A percentile compares a stretch with the other conserved stretches of the same genome.
Conservation (phyloP, 345 rosid genomes). For the Heritiera fomes region DNA sequence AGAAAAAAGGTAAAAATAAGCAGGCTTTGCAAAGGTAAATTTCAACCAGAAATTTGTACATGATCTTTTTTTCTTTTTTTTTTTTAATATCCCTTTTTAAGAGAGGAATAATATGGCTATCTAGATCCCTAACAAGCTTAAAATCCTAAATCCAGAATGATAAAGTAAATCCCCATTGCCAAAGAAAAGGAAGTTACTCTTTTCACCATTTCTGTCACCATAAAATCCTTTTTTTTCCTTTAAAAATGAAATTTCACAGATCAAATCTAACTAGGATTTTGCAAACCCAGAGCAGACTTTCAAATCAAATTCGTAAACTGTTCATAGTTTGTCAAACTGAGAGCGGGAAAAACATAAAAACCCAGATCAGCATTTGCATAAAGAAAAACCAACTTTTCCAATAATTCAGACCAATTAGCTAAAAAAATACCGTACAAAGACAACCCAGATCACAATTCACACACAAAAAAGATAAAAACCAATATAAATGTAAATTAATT, state of each 20-base stretch:
- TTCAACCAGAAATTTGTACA: background rate
- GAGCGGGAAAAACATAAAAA: background rate
- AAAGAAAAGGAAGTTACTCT: background rate
- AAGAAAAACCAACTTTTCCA: background rate
- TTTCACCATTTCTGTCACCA: background rate
- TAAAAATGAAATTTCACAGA: background rate
- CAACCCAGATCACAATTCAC: background rate
- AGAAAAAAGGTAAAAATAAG: background rate
- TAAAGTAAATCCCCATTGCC: background rate
- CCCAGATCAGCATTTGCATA: conserved; percentile 8
- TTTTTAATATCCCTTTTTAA: too few species aligned
- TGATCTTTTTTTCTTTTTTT: background rate
- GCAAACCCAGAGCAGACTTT: background rate
- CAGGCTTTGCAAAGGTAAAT: background rate
- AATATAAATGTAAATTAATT: background rate
- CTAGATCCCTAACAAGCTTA: background rate
- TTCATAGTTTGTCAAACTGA: background rate
- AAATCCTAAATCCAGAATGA: background rate
- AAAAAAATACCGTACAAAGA: background rate
- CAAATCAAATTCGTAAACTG: background rate
- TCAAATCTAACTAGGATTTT: background rate
- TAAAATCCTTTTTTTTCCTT: background rate
- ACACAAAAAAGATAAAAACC: background rate
- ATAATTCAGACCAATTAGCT: background rate
- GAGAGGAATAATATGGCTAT: background rate